Percentiles rank a stretch among this genome's conserved stretches.
phyloP scores from a whole-genome alignment of 768 basidiomycete genomes.

The Clathrus columnatus region DNA sequence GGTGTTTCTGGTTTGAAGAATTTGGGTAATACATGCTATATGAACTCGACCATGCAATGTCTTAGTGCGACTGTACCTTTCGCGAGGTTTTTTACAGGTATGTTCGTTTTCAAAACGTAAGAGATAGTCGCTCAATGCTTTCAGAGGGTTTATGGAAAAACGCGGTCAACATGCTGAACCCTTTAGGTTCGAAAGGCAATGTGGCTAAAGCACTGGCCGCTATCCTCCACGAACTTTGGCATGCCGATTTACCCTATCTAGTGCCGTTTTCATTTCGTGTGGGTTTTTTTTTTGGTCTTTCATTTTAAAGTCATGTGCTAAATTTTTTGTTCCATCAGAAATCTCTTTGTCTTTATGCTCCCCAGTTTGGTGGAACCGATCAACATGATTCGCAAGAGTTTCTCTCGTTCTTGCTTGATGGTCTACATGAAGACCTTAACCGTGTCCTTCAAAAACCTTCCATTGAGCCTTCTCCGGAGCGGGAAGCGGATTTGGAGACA shows the following conservation, averaged over 20 bases:
- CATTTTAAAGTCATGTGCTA: conserved; percentile 1
- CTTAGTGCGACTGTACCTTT: conserved; percentile 92
- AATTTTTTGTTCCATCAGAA: conserved; percentile 38
- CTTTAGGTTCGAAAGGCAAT: conserved; percentile 79
- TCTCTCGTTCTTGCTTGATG: conserved; percentile 86
- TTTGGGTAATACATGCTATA: conserved; percentile 95
- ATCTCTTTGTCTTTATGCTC: conserved; percentile 48
- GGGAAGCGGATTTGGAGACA: conserved; percentile 83
- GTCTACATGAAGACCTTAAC: conserved; percentile 84
- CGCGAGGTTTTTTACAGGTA: conserved; percentile 85
- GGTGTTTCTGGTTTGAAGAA: conserved; percentile 88
- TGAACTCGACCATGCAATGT: conserved; percentile 98
- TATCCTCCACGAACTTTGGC: conserved; percentile 81
- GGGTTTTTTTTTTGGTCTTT: conserved; percentile 20
- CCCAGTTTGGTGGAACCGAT: conserved; percentile 75
- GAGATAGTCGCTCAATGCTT: background rate
- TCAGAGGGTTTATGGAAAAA: conserved; percentile 72
- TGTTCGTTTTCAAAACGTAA: conserved; percentile 16
- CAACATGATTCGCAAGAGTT: conserved; percentile 99
- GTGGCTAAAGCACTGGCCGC: conserved; percentile 76
- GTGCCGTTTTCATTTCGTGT: conserved; percentile 82
- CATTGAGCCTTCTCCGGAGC: conserved; percentile 57
- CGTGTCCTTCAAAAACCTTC: conserved; percentile 66
- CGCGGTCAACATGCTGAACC: conserved; percentile 79
- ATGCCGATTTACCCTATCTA: conserved; percentile 73